Conservation (phyloP, 768 basidiomycete genomes). For the Agaricus blazei region DNA sequence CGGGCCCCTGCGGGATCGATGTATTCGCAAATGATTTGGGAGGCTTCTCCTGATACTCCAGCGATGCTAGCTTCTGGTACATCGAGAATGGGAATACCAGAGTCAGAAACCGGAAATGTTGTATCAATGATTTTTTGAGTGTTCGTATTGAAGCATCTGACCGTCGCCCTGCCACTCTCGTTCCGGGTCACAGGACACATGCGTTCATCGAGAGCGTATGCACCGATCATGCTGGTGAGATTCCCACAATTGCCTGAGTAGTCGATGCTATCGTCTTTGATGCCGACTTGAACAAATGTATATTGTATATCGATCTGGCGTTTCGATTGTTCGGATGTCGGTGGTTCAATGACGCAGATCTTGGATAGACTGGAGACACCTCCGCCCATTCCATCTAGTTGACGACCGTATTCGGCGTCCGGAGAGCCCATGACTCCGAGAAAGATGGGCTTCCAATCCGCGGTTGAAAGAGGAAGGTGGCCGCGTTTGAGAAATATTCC, state of each 20-base stretch:
- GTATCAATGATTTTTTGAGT: constrained; percentile 65
- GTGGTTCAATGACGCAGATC: constrained; percentile 56
- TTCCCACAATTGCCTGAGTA: constrained; percentile 76
- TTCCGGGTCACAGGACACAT: constrained; percentile 30
- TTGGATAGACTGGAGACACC: constrained; percentile 74
- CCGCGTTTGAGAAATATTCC: constrained; percentile 60
- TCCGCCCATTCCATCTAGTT: constrained; percentile 81
- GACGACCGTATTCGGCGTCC: constrained; percentile 59
- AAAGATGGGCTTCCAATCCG: constrained; percentile 58
- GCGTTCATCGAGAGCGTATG: constrained; percentile 65
- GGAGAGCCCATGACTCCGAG: constrained; percentile 80
- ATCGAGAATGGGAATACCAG: constrained; percentile 36
- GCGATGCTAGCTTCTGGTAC: constrained; percentile 52
- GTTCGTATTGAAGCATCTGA: constrained; percentile 68
- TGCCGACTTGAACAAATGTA: constrained; percentile 63
- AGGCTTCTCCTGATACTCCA: constrained; percentile 63
- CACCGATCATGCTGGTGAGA: constrained; percentile 66
- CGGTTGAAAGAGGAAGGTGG: constrained; percentile 44
- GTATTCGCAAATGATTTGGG: constrained; percentile 63
- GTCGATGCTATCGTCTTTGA: constrained; percentile 56
- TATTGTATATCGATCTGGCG: constrained; percentile 54
- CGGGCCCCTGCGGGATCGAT: constrained; percentile 61
- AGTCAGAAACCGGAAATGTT: constrained; percentile 52
- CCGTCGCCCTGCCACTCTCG: constrained; percentile 28
- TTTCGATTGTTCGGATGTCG: constrained; percentile 32